Evolutionary conservation across 2,329 filamentous ascomycete species (phyloP), one percentile per base, ranked within the genome.

Genomic region (Fusarium sp.): DNA sequence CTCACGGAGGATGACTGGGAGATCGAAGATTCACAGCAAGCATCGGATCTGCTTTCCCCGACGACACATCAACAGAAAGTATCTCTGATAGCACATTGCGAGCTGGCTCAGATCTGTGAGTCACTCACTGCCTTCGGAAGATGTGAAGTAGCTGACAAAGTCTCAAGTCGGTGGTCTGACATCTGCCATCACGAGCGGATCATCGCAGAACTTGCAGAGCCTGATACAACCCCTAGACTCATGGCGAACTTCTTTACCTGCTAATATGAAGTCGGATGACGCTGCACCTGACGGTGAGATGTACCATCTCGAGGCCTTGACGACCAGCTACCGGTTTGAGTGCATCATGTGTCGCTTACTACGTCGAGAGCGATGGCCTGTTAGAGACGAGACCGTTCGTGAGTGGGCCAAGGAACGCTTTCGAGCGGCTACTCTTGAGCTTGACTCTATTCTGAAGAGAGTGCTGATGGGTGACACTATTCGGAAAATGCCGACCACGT

Each of bases 361-460:
- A 1, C 52, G 43, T 3, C 66, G 69, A 5, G 59, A 59, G 3
- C 22, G 62, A 34, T 67, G 62, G 62, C 50, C 50, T 3, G 25
- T 54, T 3, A 18, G 22, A 1, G 43, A 63, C 16, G 42, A 6
- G 1, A 16, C 25, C 1, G 14, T 62, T 10, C 44, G 47, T 3
- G 50, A 58, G 16, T 72, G 69, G 69, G 69, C 69, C 1, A 59
- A 64, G 15, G 45, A 59, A n/a, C 49, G 66, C 3, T 68, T 72
- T n/a, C 53, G 59, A 11, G 38, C 59, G 1, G 66, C 59, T 0
- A 61, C 61, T 2, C 38, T 70, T 9, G 70, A 72, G 20, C 53
- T 72, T 5, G 69, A 72, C 4, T 51, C 49, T 0, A 67, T 72
- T 12, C 20, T 47, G 1, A 67, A 67, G 24, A 59, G 70, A 1